Conservation (phyloP, 2,329 filamentous ascomycete genomes). For the Aspergillus glaucus region DNA sequence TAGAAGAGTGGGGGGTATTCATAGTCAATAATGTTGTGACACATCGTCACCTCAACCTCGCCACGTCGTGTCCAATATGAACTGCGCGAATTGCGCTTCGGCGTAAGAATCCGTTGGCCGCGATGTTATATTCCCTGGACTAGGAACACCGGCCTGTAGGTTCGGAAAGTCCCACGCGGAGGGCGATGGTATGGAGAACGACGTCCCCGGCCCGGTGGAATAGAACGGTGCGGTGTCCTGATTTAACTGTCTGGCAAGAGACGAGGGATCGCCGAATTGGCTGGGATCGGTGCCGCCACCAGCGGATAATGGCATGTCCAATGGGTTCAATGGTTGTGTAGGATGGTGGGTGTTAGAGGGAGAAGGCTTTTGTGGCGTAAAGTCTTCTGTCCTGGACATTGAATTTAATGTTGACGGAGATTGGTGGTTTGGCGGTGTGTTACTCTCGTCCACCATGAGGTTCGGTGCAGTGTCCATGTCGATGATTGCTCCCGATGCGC, state of each 20-base stretch:
- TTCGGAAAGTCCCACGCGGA: conserved; percentile 24
- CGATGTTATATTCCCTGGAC: conserved; percentile 5
- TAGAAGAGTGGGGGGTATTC: too few relatives aligned
- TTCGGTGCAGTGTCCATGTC: conserved; percentile 30
- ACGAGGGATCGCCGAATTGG: conserved; percentile 1
- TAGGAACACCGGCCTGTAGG: conserved; percentile 2
- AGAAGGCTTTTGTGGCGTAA: conserved; percentile 19
- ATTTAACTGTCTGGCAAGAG: too few relatives aligned
- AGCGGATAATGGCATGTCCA: conserved; percentile 12
- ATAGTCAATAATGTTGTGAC: too few relatives aligned
- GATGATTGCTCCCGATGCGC: conserved; percentile 4
- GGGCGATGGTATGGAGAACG: conserved; percentile 16
- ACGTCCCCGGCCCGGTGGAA: conserved; percentile 13
- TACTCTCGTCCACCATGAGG: conserved; percentile 21
- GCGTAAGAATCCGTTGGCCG: conserved; percentile 21
- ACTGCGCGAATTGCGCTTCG: conserved; percentile 32
- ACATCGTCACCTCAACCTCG: not conserved
- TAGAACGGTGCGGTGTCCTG: conserved; percentile 7
- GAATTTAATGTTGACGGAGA: conserved; percentile 32
- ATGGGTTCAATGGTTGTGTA: conserved; percentile 15
- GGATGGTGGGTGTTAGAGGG: conserved; percentile 25
- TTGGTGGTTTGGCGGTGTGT: conserved; percentile 28
- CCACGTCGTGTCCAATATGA: conserved; percentile 16
- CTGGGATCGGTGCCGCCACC: not conserved
- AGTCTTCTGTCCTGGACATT: conserved; percentile 16